Percentiles rank a stretch among this genome's conserved stretches.
Evolutionary conservation across 805 yeast genomes (phyloP).

Genomic region (Millerozyma acaciae): DNA sequence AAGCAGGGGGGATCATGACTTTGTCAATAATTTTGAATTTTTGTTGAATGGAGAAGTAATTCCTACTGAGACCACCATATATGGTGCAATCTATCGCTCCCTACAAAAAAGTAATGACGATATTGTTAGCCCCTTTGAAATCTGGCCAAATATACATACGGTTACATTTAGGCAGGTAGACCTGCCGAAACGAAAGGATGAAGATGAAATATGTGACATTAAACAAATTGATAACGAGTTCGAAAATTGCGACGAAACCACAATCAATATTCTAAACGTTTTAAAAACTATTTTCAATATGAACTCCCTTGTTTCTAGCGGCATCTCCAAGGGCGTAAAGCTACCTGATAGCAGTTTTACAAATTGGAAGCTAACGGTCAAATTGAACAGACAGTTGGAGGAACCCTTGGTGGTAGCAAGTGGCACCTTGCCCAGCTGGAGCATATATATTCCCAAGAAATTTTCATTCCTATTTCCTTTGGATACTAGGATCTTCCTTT

Average conservation of each 20-base stretch:
- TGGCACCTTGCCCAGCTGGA: slow-evolving; percentile 84
- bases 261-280: slow-evolving; percentile 43
- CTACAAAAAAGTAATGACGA: slow-evolving; percentile 36
- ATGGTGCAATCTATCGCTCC: slow-evolving; percentile 65
- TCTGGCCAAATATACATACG: slow-evolving; percentile 60
- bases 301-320: slow-evolving; percentile 23
- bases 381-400: slow-evolving; percentile 80
- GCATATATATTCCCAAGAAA: slow-evolving; percentile 62
- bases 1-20: slow-evolving; percentile 5
- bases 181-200: slow-evolving; percentile 6
- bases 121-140: slow-evolving; percentile 40
- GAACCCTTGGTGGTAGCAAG: slow-evolving; percentile 87
- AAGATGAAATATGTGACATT: neutral
- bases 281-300: slow-evolving; percentile 46
- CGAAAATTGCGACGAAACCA: slow-evolving; percentile 22
- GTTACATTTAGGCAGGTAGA: slow-evolving; percentile 43
- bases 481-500: slow-evolving; percentile 69
- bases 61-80: slow-evolving; percentile 66
- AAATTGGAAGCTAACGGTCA: slow-evolving; percentile 81
- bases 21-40: slow-evolving; percentile 45
- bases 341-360: slow-evolving; percentile 43
- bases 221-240: slow-evolving; percentile 9
- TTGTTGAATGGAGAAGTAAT: slow-evolving; percentile 52
- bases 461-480: slow-evolving; percentile 84
- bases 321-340: slow-evolving; percentile 15